A percentile compares a stretch with the other conserved stretches of the same genome.
Evolutionary conservation across 345 rosid genomes (phyloP).

Genomic region (Aquilaria yunnanensis): DNA sequence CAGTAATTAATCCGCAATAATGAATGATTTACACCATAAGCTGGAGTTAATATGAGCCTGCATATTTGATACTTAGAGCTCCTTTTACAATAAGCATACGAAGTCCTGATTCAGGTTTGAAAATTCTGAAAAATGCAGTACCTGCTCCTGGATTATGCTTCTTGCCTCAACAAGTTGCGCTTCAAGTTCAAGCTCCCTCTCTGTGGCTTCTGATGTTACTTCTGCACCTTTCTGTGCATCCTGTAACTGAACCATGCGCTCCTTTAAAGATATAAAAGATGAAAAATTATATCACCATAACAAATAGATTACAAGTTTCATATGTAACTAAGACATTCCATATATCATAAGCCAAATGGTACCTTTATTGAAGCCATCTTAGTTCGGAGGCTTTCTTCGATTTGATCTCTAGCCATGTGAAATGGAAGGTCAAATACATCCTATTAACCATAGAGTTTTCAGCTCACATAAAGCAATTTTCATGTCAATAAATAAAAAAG

Average conservation of each 20-base stretch:
- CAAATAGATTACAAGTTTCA: too few species aligned
- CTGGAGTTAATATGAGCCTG: background rate
- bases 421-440: slow-evolving; percentile 91
- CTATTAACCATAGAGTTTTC: slow-evolving; percentile 27
- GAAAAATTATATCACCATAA: background rate
- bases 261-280: slow-evolving; percentile 25
- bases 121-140: slow-evolving; percentile 16
- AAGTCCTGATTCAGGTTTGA: background rate
- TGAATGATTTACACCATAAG: too few species aligned
- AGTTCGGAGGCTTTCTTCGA: slow-evolving; percentile 86
- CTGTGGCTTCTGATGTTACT: slow-evolving; percentile 88
- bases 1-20: too few species aligned
- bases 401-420: slow-evolving; percentile 93
- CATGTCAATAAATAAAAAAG: background rate
- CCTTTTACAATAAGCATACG: background rate
- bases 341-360: background rate
- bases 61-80: background rate
- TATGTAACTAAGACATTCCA: too few species aligned
- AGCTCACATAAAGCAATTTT: slow-evolving; percentile 4
- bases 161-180: slow-evolving; percentile 99
- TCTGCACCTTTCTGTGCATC: slow-evolving; percentile 90
- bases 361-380: slow-evolving; percentile 97
- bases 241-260: slow-evolving; percentile 79
- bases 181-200: slow-evolving; percentile 98
- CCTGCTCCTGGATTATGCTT: slow-evolving; percentile 99